Evolutionary conservation across 306 rosid species (phyloP).

Genomic region (Inga laurina): DNA sequence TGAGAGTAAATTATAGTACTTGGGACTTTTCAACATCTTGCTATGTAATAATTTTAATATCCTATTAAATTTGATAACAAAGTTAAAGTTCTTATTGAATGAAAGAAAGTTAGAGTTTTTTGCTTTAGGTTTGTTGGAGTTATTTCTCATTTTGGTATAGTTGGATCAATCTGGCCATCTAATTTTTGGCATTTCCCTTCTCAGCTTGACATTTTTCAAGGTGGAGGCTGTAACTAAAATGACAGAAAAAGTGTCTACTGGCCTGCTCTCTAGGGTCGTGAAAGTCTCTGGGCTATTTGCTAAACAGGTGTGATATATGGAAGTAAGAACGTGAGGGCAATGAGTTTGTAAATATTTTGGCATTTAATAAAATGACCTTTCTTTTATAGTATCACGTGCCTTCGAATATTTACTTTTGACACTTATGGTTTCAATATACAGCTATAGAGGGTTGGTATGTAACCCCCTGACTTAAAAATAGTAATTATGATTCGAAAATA

Average conservation of each 20-base stretch:
- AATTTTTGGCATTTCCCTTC: conserved; percentile 4
- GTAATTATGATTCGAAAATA: no score
- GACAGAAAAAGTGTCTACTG: conserved; percentile 86
- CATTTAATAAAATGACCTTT: no score
- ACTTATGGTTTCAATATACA: no score
- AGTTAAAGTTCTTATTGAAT: neutral
- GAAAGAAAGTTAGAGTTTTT: neutral
- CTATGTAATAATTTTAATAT: conserved; percentile 1
- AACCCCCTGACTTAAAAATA: no score
- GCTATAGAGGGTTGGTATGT: no score
- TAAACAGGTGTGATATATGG: neutral
- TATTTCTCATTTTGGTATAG: neutral
- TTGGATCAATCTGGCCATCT: conserved; percentile 6
- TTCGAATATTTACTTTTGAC: no score
- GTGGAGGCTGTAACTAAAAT: conserved; percentile 84
- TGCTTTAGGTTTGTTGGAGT: conserved; percentile 4
- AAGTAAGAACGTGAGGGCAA: no score
- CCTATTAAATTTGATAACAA: conserved; percentile 1
- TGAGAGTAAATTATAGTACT: neutral
- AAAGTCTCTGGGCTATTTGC: conserved; percentile 84
- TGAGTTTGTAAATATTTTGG: no score
- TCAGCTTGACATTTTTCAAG: conserved; percentile 50
- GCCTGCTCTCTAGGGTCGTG: conserved; percentile 87
- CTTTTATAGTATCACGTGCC: no score
- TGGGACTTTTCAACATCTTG: neutral